Percentiles rank a stretch among this genome's conserved stretches.
Conservation (phyloP, 257 asterid species). For the Galeopsis tetrahit region DNA sequence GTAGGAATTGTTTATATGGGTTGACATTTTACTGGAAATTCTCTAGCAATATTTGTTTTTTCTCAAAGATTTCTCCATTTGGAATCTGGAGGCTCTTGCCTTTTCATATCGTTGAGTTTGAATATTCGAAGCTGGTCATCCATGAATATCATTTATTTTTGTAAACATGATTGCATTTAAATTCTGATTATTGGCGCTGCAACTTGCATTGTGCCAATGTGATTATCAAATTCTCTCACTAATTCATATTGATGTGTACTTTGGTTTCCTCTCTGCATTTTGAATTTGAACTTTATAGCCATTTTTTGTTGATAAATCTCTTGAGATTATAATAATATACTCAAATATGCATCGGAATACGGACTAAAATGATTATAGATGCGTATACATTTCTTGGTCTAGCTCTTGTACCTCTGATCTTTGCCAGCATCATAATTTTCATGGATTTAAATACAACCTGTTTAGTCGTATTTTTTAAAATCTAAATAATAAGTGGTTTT, state of each 20-base stretch:
- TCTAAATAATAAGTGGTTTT: neutral
- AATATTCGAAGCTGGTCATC: neutral
- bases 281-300: neutral
- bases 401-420: neutral
- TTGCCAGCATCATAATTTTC: neutral
- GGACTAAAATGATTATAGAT: neutral
- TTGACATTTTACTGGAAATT: conserved; percentile 5
- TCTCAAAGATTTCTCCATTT: conserved; percentile 11
- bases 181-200: neutral
- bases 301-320: neutral
- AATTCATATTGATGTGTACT: neutral
- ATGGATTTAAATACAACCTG: neutral
- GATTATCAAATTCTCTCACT: neutral
- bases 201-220: neutral
- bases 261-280: neutral
- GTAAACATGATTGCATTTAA: conserved; percentile 18
- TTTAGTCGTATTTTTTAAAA: neutral
- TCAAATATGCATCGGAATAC: neutral
- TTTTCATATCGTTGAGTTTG: neutral
- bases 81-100: neutral
- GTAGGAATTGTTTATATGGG: neutral
- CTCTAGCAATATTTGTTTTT: neutral
- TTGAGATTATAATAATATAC: neutral
- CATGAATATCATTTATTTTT: neutral
- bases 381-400: neutral